These are phyloP conservation scores for Ogataea ramenticola DNA, from an alignment of 805 yeast species.

Conservation along the genomic window DNA sequence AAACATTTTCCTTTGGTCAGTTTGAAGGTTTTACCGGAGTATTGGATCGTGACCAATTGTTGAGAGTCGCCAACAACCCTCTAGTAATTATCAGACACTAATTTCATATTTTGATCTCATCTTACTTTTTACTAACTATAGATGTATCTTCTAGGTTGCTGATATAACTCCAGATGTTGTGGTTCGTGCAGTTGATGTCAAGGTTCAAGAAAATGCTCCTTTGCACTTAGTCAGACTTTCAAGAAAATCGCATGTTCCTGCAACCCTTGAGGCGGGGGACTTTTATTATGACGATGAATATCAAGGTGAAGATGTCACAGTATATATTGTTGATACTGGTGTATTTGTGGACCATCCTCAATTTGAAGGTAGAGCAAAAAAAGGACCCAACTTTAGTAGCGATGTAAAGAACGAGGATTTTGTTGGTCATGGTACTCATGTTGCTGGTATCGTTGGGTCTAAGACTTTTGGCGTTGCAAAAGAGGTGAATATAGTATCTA, in stretches of 20 bases:
- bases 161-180: slow-evolving; percentile 62
- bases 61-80: slow-evolving; percentile 47
- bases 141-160: slow-evolving; percentile 33
- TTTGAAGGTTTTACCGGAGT: slow-evolving; percentile 67
- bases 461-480: slow-evolving; percentile 79
- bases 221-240: slow-evolving; percentile 60
- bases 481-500: slow-evolving; percentile 52
- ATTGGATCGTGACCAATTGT: slow-evolving; percentile 40
- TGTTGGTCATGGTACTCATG: slow-evolving; percentile 92
- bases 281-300: slow-evolving; percentile 41
- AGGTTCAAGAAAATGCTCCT: slow-evolving; percentile 32
- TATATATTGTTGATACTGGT: slow-evolving; percentile 83
- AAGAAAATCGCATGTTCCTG: slow-evolving; percentile 28
- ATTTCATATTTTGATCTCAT: slow-evolving; percentile 2
- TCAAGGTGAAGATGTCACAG: slow-evolving; percentile 57
- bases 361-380: slow-evolving; percentile 51
- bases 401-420: slow-evolving; percentile 55
- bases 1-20: slow-evolving; percentile 49
- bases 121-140: no score
- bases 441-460: slow-evolving; percentile 84
- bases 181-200: slow-evolving; percentile 47
- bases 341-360: slow-evolving; percentile 55
- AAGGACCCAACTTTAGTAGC: slow-evolving; percentile 56
- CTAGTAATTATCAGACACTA: slow-evolving; percentile 21
- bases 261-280: slow-evolving; percentile 21